These are phyloP conservation scores for Sphagnum magellanicum DNA, from an alignment of 228 moss, liverwort and hornwort species.

Conservation along the genomic window DNA sequence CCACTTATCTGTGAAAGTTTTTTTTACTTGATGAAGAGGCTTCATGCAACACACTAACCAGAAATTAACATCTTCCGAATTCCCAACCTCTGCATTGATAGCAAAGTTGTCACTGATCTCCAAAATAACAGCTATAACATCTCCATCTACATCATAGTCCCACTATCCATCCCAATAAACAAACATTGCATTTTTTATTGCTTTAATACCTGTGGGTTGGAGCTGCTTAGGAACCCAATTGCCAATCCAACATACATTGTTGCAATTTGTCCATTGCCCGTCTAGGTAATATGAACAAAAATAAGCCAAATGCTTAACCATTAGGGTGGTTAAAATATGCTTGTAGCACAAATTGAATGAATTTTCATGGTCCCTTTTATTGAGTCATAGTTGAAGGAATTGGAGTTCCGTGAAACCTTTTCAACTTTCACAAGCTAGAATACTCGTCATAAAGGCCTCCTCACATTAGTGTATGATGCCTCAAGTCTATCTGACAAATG, in stretches of 20 bases:
- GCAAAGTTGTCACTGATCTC: not conserved
- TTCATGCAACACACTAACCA: not conserved
- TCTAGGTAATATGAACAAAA: not conserved
- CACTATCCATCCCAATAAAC: not conserved
- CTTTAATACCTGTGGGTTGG: not conserved
- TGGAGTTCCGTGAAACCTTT: no score
- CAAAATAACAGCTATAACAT: not conserved
- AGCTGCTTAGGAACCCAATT: not conserved
- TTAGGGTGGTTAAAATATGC: no score
- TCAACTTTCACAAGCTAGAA: no score
- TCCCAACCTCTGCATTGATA: not conserved
- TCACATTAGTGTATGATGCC: no score
- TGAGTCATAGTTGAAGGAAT: no score
- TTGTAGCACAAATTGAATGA: no score
- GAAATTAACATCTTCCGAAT: no score
- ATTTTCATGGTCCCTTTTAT: no score
- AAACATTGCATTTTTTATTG: not conserved
- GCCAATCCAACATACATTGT: not conserved
- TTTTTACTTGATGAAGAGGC: not conserved
- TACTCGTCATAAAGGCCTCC: no score
- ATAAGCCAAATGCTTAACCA: no score
- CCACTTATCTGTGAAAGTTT: slow-evolving; percentile 1
- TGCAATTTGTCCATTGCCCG: not conserved
- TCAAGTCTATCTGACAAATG: no score
- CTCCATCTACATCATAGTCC: not conserved